phyloP scores from a whole-genome alignment of 805 yeast species.

The Cyberlindnera veronae region DNA sequence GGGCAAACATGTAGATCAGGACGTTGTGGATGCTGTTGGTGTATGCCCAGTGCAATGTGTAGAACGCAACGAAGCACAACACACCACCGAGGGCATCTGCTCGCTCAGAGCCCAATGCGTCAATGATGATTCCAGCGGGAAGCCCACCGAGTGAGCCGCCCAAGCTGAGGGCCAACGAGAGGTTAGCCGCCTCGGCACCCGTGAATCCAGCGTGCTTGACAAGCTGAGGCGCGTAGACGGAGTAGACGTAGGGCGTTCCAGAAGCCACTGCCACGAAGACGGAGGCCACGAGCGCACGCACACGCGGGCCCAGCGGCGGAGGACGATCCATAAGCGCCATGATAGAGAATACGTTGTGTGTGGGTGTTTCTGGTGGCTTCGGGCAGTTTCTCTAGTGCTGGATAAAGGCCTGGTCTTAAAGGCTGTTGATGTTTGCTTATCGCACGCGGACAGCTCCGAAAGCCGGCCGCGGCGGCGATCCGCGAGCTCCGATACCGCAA shows the following conservation, averaged over 20 bases:
- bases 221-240: constrained; percentile 74
- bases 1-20: constrained; percentile 42
- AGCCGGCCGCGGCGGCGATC: too few species aligned
- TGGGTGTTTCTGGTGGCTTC: neutral
- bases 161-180: constrained; percentile 57
- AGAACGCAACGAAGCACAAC: constrained; percentile 52
- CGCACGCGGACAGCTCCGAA: neutral
- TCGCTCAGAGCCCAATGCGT: constrained; percentile 50
- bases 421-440: too few species aligned
- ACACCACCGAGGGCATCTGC: constrained; percentile 55
- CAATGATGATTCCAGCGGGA: constrained; percentile 68
- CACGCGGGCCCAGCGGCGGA: constrained; percentile 12
- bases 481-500: too few species aligned
- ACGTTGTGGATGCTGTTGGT: constrained; percentile 37
- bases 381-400: neutral
- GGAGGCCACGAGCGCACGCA: constrained; percentile 19
- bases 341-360: neutral
- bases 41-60: constrained; percentile 46
- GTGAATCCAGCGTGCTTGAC: constrained; percentile 53
- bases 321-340: constrained; percentile 2
- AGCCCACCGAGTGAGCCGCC: constrained; percentile 72
- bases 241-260: constrained; percentile 74
- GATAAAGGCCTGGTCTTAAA: neutral
- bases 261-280: constrained; percentile 57
- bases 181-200: constrained; percentile 57